Evolutionary conservation across 2,329 filamentous ascomycete genomes (phyloP).

Genomic region (Hypomyces rosellus): DNA sequence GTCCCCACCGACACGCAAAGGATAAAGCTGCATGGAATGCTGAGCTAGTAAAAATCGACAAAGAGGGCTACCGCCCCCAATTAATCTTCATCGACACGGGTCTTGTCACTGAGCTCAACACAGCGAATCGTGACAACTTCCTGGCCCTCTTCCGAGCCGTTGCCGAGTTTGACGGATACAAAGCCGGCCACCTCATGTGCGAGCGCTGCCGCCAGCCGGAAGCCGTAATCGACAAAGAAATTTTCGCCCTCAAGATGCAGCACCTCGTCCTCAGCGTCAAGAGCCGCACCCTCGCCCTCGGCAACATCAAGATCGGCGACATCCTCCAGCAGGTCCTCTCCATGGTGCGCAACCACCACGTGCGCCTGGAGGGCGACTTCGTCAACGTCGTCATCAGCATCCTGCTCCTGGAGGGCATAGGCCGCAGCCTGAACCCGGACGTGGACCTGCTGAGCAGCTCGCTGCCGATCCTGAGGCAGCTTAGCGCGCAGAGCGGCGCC

Average conservation of each 20-base stretch:
- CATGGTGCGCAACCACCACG: conserved; percentile 91
- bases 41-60: conserved; percentile 70
- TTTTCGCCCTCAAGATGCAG: conserved; percentile 95
- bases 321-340: conserved; percentile 82
- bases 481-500: conserved; percentile 71
- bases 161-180: conserved; percentile 95
- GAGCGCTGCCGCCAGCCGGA: conserved; percentile 90
- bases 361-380: conserved; percentile 92
- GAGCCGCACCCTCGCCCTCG: conserved; percentile 80
- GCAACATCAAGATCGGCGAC: conserved; percentile 93
- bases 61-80: conserved; percentile 86
- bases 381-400: conserved; percentile 98
- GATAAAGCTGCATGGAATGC: conserved; percentile 65
- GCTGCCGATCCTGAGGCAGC: conserved; percentile 80
- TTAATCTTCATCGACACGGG: conserved; percentile 97
- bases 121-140: conserved; percentile 81
- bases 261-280: conserved; percentile 90
- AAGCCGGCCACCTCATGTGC: conserved; percentile 91
- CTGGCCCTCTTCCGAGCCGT: conserved; percentile 92
- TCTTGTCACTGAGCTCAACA: conserved; percentile 88
- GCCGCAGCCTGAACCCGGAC: conserved; percentile 76
- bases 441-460: conserved; percentile 82
- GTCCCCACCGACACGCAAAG: conserved; percentile 59
- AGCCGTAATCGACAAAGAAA: conserved; percentile 78
- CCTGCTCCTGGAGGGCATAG: conserved; percentile 87